Base-by-base conservation (phyloP, 2,329 filamentous ascomycete genomes). In the Aureobasidium sp. region DNA sequence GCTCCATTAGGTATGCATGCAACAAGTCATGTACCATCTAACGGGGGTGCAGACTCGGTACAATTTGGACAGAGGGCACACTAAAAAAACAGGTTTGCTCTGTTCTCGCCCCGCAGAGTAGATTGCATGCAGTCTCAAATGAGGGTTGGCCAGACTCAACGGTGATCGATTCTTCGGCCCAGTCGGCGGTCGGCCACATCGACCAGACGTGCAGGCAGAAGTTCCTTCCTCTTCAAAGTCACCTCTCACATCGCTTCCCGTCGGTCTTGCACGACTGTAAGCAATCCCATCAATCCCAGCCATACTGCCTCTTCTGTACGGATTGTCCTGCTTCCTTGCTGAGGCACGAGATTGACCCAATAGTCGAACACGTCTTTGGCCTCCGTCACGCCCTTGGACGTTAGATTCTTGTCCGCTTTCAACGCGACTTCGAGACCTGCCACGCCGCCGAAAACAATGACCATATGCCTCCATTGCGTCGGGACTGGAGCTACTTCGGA, bases 241-340 rank as follows among this genome's bases (percentile, higher is more conserved):
- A 7, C 27, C 41, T 12, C 39, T 58, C 45, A 58, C 12, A n/a
- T 22, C 29, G 57, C 36, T 34, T 61, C 47, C 20, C 53, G 47
- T 42, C 71, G 68, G 27, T 63, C 63, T 52, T 70, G 69, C n/a
- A 73, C 66, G 1, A 71, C 49, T 14, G 63, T 79, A 70, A 86
- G 82, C 70, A 94, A 70, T 1, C 84, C 84, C 69, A 87, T 87
- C 71, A 95, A 73, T 0, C 86, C 89, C 70, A 94, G 84, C 76
- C 88, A 89, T 20, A 95, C 76, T 1, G 90, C 90, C 75, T 96
- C 91, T 68, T 95, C 90, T 0, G 90, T 94, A 65, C 89, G 79
- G 65, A 96, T 93, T 1, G 87, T 91, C 68, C 90, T 80, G 71
- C 89, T 93, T 0, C 90, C 90, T 73, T 95, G 91, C 1, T 85